Evolutionary conservation across 371 early-diverging fungal genomes (phyloP).

Genomic region (Dinochytrium kinnereticum): DNA sequence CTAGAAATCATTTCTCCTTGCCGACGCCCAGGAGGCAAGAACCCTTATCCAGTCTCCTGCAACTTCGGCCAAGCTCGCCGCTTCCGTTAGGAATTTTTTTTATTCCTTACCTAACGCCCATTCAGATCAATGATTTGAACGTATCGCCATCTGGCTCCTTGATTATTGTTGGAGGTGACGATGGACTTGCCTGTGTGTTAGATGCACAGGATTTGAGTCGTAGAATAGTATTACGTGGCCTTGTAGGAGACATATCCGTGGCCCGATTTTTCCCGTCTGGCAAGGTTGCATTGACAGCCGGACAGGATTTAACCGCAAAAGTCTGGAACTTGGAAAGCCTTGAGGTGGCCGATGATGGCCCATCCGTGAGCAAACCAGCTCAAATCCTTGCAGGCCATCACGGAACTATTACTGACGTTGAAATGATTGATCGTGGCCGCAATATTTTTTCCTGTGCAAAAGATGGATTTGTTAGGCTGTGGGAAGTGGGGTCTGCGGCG

Average conservation of each 20-base stretch:
- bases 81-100: neutral
- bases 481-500: slow-evolving; percentile 26
- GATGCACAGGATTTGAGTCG: neutral
- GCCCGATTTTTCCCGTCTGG: slow-evolving; percentile 32
- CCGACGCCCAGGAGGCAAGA: neutral
- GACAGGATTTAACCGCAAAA: slow-evolving; percentile 13
- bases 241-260: slow-evolving; percentile 28
- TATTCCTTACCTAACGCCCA: neutral
- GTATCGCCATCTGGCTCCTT: slow-evolving; percentile 24
- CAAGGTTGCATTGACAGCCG: slow-evolving; percentile 26
- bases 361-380: slow-evolving; percentile 12
- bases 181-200: slow-evolving; percentile 12
- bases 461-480: slow-evolving; percentile 27
- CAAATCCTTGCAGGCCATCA: slow-evolving; percentile 21
- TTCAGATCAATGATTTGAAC: neutral
- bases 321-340: slow-evolving; percentile 21
- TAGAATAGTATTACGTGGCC: slow-evolving; percentile 15
- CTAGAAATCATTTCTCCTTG: neutral
- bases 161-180: slow-evolving; percentile 26
- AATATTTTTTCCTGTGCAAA: slow-evolving; percentile 24
- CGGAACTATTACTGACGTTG: slow-evolving; percentile 21
- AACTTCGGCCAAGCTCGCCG: neutral
- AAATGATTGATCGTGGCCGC: slow-evolving; percentile 29
- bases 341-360: slow-evolving; percentile 11
- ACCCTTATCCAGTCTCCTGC: slow-evolving; percentile 1